phyloP scores from a whole-genome alignment of 768 basidiomycete species.

The Xerocomellus amylosporus region DNA sequence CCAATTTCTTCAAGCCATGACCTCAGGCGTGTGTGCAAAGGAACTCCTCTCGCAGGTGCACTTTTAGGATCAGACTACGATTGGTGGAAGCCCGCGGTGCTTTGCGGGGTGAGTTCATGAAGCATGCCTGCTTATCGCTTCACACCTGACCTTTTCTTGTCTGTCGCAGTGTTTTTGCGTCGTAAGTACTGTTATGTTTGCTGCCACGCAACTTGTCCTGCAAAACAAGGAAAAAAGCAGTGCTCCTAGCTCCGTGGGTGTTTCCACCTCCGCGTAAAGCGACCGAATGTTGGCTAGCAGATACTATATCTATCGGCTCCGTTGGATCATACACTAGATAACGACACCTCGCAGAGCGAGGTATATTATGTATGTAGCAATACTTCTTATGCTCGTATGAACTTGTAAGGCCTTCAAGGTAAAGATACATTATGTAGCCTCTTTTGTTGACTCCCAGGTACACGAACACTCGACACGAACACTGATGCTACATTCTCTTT shows the following conservation, averaged over 20 bases:
- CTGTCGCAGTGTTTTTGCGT: slow-evolving; percentile 16
- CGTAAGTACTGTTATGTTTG: slow-evolving; percentile 17
- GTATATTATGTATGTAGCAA: background rate
- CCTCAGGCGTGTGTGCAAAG: slow-evolving; percentile 30
- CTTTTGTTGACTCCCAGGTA: background rate
- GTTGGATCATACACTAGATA: background rate
- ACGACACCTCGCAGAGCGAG: background rate
- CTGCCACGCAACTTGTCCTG: slow-evolving; percentile 6
- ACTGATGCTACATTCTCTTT: slow-evolving; percentile 1
- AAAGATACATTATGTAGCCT: background rate
- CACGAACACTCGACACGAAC: background rate
- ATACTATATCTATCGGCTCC: no score
- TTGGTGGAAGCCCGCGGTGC: slow-evolving; percentile 57
- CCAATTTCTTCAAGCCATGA: slow-evolving; percentile 7
- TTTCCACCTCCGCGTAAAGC: background rate
- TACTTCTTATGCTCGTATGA: background rate
- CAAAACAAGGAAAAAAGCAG: background rate
- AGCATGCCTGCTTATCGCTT: background rate
- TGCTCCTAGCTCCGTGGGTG: background rate
- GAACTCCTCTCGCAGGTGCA: slow-evolving; percentile 55
- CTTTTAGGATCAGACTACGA: slow-evolving; percentile 47
- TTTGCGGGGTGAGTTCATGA: slow-evolving; percentile 39
- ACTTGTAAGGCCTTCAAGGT: background rate
- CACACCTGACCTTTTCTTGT: background rate
- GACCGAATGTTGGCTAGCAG: background rate